Conservation (phyloP, 1,139 yeast genomes). For the Pichia sp. region DNA sequence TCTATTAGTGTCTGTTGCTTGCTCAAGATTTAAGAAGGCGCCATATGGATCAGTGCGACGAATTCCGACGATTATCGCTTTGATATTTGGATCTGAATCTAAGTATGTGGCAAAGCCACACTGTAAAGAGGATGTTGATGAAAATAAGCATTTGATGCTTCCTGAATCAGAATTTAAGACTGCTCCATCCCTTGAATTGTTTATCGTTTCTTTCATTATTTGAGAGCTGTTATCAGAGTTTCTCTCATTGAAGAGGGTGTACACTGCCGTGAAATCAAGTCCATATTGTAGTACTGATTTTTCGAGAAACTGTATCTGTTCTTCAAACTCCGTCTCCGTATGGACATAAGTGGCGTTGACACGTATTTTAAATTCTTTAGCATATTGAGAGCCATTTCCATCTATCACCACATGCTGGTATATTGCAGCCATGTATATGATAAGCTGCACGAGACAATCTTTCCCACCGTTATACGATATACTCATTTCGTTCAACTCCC, state of each 20-base stretch:
- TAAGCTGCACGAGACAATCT: slow-evolving; percentile 79
- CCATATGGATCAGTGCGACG: slow-evolving; percentile 80
- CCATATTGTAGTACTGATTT: slow-evolving; percentile 37
- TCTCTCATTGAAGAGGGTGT: slow-evolving; percentile 4
- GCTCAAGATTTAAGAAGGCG: slow-evolving; percentile 42
- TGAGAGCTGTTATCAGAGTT: slow-evolving; percentile 1
- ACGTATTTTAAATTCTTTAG: slow-evolving; percentile 24
- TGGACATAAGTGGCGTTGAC: slow-evolving; percentile 63
- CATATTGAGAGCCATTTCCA: slow-evolving; percentile 14
- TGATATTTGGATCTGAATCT: slow-evolving; percentile 37
- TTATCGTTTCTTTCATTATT: not conserved
- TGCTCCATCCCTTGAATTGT: not conserved
- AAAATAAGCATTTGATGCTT: slow-evolving; percentile 6
- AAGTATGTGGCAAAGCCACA: slow-evolving; percentile 61
- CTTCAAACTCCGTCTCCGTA: slow-evolving; percentile 58
- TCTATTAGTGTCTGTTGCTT: slow-evolving; percentile 74
- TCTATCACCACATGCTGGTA: slow-evolving; percentile 27
- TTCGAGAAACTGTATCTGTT: slow-evolving; percentile 47
- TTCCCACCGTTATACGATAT: slow-evolving; percentile 87
- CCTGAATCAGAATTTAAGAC: not conserved
- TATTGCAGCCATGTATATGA: slow-evolving; percentile 55
- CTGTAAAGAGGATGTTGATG: slow-evolving; percentile 44
- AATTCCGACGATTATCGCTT: slow-evolving; percentile 74
- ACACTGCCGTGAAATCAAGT: slow-evolving; percentile 31
- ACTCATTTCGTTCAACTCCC: slow-evolving; percentile 49